A percentile compares a stretch with the other conserved stretches of the same genome.
Conservation (phyloP, 441 rosid genomes). For the Adansonia rubrostipa region DNA sequence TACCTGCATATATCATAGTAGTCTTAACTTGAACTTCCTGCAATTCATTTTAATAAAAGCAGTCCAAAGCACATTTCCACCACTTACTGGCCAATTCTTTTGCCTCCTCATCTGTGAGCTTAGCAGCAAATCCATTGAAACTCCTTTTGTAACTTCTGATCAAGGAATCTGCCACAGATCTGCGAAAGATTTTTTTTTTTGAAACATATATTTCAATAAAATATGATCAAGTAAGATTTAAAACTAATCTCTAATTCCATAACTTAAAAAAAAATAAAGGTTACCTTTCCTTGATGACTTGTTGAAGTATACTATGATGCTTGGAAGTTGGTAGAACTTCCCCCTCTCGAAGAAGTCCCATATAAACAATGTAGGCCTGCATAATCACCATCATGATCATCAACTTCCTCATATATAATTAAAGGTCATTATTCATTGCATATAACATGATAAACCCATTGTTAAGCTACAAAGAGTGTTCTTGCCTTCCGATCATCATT, state of each 20-base stretch:
- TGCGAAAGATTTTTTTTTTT: constrained; percentile 9
- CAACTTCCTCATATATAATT: not conserved
- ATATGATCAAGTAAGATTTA: not conserved
- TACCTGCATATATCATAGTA: constrained; percentile 41
- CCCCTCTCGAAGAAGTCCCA: constrained; percentile 6
- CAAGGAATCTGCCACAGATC: constrained; percentile 36
- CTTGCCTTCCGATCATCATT: constrained; percentile 7
- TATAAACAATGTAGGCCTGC: constrained; percentile 19
- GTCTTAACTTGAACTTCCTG: too few species aligned
- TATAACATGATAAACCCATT: not conserved
- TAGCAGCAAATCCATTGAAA: constrained; percentile 42
- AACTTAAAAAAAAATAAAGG: not conserved
- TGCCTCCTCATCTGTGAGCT: constrained; percentile 42
- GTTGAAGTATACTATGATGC: constrained; percentile 15
- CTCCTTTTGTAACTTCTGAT: constrained; percentile 60
- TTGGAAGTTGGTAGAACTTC: not conserved
- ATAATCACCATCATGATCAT: not conserved
- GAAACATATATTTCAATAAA: not conserved
- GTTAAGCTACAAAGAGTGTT: not conserved
- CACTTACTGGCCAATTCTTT: constrained; percentile 16
- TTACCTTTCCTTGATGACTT: constrained; percentile 7
- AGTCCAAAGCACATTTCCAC: not conserved
- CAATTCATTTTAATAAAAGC: not conserved
- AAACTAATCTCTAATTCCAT: not conserved
- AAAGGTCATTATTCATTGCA: not conserved